phyloP scores from a whole-genome alignment of 139 green algal genomes.

The Chloropicon primus region DNA sequence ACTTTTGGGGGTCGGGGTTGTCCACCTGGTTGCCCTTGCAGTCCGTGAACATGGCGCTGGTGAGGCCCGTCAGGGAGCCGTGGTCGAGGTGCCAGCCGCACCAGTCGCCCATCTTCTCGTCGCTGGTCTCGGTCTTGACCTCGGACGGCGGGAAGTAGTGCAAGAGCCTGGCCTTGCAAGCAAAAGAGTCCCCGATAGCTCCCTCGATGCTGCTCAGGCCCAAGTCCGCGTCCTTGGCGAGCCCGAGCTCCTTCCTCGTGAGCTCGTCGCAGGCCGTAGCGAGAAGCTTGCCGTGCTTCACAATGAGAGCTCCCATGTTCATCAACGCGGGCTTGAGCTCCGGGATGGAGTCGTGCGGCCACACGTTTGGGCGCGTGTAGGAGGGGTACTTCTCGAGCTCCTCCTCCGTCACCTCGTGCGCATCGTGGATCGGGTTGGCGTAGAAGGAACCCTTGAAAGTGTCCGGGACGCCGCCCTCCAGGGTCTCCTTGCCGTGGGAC shows the following conservation, averaged over 20 bases:
- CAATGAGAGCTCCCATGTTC: slow-evolving; percentile 37
- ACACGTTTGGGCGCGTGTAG: slow-evolving; percentile 54
- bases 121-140: neutral
- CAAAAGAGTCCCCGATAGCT: neutral
- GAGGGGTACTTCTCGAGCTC: slow-evolving; percentile 20
- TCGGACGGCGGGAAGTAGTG: slow-evolving; percentile 46
- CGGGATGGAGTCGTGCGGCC: slow-evolving; percentile 43
- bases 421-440: slow-evolving; percentile 45
- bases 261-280: slow-evolving; percentile 26
- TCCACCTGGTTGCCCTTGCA: slow-evolving; percentile 14
- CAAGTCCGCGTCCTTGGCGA: neutral
- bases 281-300: slow-evolving; percentile 35
- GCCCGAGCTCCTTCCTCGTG: neutral
- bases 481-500: slow-evolving; percentile 44
- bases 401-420: neutral
- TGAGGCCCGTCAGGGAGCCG: slow-evolving; percentile 52
- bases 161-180: slow-evolving; percentile 40
- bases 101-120: slow-evolving; percentile 28
- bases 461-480: slow-evolving; percentile 36
- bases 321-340: slow-evolving; percentile 50
- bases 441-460: slow-evolving; percentile 49
- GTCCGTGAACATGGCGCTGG: slow-evolving; percentile 45
- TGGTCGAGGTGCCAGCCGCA: slow-evolving; percentile 67
- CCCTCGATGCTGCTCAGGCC: neutral
- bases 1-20: slow-evolving; percentile 28